Evolutionary conservation across 345 rosid genomes (phyloP), one percentile per base, ranked within the genome.

Genomic region (Raphanus sativus): DNA sequence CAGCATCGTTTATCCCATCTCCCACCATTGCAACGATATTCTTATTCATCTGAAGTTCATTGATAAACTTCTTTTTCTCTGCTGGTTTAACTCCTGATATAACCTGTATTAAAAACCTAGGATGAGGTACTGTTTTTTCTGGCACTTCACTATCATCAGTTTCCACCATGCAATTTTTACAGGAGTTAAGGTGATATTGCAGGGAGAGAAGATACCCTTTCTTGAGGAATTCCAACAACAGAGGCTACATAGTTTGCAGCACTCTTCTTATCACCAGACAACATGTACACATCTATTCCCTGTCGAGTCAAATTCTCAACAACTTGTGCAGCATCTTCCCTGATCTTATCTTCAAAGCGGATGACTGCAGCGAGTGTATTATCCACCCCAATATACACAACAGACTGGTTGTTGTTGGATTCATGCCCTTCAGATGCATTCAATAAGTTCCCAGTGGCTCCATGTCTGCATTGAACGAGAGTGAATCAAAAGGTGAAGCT

Each of bases 1-100:
- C 92, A 68, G 98, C 98, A 86, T 92, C 98, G 73, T 94, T 94
- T 75, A 94, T 92, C 61, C 98, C 98, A 82, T 94, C 98, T 29
- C 98, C 98, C 69, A 94, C 92, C 98, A 94, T 94, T 24, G 98
- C 98, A 62, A 92, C 96, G 32, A 84, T 69, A n/a, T 87, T 90
- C 73, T 86, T 83, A 67, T 84, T 86, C 76, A 79, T 83, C 85
- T 92, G 98, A 72, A 94, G 93, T 71, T 84, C 86, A 68, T 42
- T 82, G 74, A 94, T 83, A 80, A 94, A 94, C 56, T 80, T 85
- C 84, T 84, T 88, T 77, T 94, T 94, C 79, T 86, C 91, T 74
- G 82, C 86, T 65, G 98, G 97, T 87, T 92, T 92, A 66, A 89
- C 93, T 79, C 88, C 93, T 76, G 97, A 82, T 59, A 87, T 71